Conservation (phyloP, 192 early-diverging fungal species). For the Entophlyctis luteolus region DNA sequence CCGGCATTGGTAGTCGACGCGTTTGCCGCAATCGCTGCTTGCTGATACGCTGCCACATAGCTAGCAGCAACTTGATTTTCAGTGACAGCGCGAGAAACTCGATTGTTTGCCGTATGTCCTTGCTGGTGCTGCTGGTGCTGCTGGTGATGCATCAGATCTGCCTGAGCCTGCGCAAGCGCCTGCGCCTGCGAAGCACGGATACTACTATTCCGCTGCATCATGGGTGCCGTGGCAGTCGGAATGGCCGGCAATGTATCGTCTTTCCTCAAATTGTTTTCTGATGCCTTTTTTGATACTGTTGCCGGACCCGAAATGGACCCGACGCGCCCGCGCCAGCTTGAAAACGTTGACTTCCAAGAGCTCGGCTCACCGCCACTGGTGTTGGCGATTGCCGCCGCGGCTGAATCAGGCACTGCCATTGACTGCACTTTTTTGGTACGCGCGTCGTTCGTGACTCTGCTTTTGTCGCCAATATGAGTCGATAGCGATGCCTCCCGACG, state of each 20-base stretch:
- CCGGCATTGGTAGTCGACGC: background rate
- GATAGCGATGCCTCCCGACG: background rate
- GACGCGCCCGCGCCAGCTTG: slow-evolving; percentile 17
- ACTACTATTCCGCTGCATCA: background rate
- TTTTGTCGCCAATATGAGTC: background rate
- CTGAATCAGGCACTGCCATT: background rate
- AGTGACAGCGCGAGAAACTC: background rate
- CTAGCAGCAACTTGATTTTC: background rate
- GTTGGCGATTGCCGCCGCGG: background rate
- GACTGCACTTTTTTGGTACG: slow-evolving; percentile 2
- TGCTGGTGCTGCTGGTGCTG: no score
- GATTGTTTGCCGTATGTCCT: background rate
- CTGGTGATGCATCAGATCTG: background rate
- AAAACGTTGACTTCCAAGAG: slow-evolving; percentile 19
- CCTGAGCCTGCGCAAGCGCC: background rate
- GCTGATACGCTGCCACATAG: background rate
- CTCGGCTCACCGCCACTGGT: slow-evolving; percentile 7
- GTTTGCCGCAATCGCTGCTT: background rate
- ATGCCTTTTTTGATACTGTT: background rate
- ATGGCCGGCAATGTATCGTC: background rate
- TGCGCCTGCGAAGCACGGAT: background rate
- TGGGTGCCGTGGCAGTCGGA: background rate
- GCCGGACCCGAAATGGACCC: slow-evolving; percentile 14
- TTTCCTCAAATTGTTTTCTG: background rate
- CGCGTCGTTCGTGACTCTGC: background rate